phyloP scores from a whole-genome alignment of 257 asterid genomes.

The Eucommia ulmoides region DNA sequence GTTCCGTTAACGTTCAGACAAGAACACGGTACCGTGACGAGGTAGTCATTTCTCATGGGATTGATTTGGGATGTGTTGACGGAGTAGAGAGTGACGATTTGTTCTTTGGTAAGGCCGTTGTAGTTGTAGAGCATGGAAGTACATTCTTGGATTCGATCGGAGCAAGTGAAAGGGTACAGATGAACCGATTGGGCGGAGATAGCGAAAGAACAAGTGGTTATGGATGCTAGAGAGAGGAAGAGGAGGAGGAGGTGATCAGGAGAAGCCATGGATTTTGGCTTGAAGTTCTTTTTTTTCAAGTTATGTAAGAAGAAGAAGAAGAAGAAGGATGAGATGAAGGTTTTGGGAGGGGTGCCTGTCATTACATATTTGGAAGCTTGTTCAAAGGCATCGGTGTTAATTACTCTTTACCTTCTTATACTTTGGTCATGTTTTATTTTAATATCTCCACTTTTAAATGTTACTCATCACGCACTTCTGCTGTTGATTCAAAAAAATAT shows the following conservation, averaged over 20 bases:
- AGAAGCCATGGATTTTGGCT: conserved; percentile 35
- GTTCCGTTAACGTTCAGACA: conserved; percentile 41
- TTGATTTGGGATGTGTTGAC: conserved; percentile 33
- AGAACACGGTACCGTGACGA: conserved; percentile 46
- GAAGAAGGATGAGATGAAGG: no score
- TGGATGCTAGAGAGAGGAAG: conserved; percentile 14
- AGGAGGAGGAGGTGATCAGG: conserved; percentile 4
- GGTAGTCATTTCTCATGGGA: conserved; percentile 26
- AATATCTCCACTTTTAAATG: not conserved
- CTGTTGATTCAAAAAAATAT: no score
- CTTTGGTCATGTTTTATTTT: not conserved
- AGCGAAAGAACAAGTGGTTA: conserved; percentile 6
- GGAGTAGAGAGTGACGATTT: conserved; percentile 33
- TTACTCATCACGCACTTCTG: no score
- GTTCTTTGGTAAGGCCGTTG: conserved; percentile 20
- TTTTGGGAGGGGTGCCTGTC: no score
- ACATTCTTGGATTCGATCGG: conserved; percentile 25
- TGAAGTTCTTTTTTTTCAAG: no score
- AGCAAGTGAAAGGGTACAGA: conserved; percentile 35
- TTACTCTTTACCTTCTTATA: not conserved
- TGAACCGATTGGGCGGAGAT: conserved; percentile 9
- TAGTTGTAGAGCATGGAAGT: conserved; percentile 54
- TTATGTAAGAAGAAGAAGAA: not conserved
- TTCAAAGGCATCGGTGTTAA: not conserved
- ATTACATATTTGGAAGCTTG: conserved; percentile 20